These are phyloP conservation scores for Aegilops tauschii DNA, from an alignment of 176 grass and related monocot genomes.

Conservation along the genomic window DNA sequence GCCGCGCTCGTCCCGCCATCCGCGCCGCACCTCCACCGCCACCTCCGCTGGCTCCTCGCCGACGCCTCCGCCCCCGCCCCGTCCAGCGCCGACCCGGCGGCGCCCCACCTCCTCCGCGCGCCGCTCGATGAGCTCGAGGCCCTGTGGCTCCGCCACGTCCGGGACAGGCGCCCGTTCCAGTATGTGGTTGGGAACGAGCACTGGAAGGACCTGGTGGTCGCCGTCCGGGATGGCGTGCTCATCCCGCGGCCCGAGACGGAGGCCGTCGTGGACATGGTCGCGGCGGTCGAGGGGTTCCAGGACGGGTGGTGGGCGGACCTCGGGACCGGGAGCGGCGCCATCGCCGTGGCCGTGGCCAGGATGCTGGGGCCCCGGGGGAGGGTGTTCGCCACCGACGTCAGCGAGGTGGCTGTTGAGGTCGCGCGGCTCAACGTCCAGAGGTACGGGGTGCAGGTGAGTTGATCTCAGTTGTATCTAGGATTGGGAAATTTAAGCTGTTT, in stretches of 20 bases:
- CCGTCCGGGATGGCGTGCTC: constrained; percentile 71
- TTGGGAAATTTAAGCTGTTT: neutral
- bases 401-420: constrained; percentile 53
- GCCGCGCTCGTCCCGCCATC: constrained; percentile 27
- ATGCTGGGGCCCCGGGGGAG: constrained; percentile 45
- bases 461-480: neutral
- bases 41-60: constrained; percentile 79
- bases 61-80: constrained; percentile 29
- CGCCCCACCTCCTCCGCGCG: constrained; percentile 53
- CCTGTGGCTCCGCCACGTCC: constrained; percentile 52
- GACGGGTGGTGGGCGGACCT: constrained; percentile 76
- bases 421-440: constrained; percentile 54
- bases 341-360: constrained; percentile 69
- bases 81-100: neutral
- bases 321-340: constrained; percentile 82
- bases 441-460: constrained; percentile 67
- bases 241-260: constrained; percentile 92
- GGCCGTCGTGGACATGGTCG: constrained; percentile 60
- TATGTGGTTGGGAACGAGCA: constrained; percentile 96
- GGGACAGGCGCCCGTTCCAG: constrained; percentile 65
- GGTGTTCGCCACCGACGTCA: constrained; percentile 73
- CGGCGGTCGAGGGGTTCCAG: constrained; percentile 39
- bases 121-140: constrained; percentile 55
- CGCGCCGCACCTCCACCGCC: constrained; percentile 60
- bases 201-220: constrained; percentile 78